A percentile compares a stretch with the other conserved stretches of the same genome.
These are phyloP conservation scores for Byssochlamys sp. DNA, from an alignment of 2,329 filamentous ascomycete species.

Conservation along the genomic window DNA sequence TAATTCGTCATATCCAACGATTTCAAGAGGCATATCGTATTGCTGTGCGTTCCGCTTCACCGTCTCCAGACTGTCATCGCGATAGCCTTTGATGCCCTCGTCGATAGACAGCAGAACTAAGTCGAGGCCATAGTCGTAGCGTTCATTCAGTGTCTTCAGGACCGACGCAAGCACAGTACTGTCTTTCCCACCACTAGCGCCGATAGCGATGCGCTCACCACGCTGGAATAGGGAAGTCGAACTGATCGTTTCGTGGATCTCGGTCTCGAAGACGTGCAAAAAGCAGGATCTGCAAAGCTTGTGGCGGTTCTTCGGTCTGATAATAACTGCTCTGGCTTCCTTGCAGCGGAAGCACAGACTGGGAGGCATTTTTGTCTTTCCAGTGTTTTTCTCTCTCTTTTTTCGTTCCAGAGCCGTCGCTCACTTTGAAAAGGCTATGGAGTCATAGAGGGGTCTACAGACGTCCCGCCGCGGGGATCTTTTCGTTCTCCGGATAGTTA, in stretches of 20 bases:
- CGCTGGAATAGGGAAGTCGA: constrained; percentile 69
- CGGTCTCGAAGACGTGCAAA: constrained; percentile 74
- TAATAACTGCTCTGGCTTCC: constrained; percentile 70
- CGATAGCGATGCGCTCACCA: constrained; percentile 84
- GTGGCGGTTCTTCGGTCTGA: constrained; percentile 86
- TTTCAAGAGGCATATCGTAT: constrained; percentile 83
- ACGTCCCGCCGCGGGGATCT: background rate
- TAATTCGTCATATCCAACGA: constrained; percentile 83
- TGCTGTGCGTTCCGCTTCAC: constrained; percentile 88
- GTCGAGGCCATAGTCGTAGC: constrained; percentile 75
- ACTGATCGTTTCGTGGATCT: constrained; percentile 86
- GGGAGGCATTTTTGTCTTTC: constrained; percentile 58
- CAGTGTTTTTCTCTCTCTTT: background rate
- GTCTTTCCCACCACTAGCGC: constrained; percentile 93
- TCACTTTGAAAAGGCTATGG: background rate
- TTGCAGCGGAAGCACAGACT: constrained; percentile 67
- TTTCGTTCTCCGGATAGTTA: background rate
- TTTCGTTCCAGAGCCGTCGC: background rate
- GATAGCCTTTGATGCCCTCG: constrained; percentile 92
- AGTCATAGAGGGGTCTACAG: background rate
- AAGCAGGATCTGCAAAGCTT: constrained; percentile 90
- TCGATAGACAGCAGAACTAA: constrained; percentile 84
- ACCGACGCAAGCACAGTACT: constrained; percentile 92
- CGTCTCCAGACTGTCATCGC: constrained; percentile 90
- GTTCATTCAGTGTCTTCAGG: constrained; percentile 85